A percentile compares a stretch with the other conserved stretches of the same genome.
Conservation (phyloP, 257 asterid genomes). For the Gardenia jasminoides region DNA sequence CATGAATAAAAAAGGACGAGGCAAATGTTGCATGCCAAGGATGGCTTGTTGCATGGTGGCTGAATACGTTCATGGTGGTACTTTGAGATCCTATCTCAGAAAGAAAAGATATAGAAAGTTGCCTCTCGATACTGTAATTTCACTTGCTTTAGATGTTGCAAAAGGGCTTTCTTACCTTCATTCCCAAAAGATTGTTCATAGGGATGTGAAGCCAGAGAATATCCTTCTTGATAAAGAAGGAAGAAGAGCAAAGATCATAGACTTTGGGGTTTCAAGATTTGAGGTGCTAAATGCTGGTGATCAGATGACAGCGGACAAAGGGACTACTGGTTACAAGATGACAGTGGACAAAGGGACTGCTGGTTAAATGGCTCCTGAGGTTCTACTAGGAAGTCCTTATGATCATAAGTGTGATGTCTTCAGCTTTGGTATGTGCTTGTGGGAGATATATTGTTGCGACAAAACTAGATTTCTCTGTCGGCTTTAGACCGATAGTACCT, state of each 20-base stretch:
- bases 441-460: constrained; percentile 24
- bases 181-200: constrained; percentile 22
- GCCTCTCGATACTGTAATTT: constrained; percentile 2
- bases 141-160: constrained; percentile 28
- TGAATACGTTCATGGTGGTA: constrained; percentile 23
- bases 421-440: constrained; percentile 34
- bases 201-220: constrained; percentile 30
- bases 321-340: constrained; percentile 25
- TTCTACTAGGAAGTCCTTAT: background rate
- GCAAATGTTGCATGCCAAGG: background rate
- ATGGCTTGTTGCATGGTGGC: constrained; percentile 23
- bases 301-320: constrained; percentile 15
- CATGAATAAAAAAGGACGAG: background rate
- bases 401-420: constrained; percentile 34
- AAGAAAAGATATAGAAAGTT: constrained; percentile 2
- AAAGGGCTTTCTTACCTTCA: constrained; percentile 33
- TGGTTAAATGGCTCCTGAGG: constrained; percentile 36
- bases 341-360: constrained; percentile 15
- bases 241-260: constrained; percentile 20
- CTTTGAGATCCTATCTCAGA: constrained; percentile 20
- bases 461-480: background rate
- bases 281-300: constrained; percentile 1
- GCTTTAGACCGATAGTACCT: constrained; percentile 17
- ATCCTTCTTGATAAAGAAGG: constrained; percentile 9
- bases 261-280: constrained; percentile 28